Base-by-base conservation (phyloP, 805 yeast species). In the Blastobotrys chiropterorum region DNA sequence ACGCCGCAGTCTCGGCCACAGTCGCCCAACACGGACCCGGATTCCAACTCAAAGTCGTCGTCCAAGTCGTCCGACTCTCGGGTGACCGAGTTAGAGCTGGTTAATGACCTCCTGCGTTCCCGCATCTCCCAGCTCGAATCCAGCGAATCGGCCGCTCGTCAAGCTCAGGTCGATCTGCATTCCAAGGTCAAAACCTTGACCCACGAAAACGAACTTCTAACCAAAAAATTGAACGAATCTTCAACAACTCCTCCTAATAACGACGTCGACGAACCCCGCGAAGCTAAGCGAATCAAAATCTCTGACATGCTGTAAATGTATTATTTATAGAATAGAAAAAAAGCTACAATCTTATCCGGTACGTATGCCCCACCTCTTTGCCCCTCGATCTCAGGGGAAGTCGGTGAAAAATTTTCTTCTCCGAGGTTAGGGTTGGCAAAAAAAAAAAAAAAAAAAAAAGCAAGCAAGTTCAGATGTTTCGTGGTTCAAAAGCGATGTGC, bases 61-160 rank as follows among this genome's bases (percentile, higher is more conserved):
- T 47, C 50, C 48, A 17, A 53, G 54, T 13, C 40, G n/a, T 4
- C 38, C 26, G 50, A n/a, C 47, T 22, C 41, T 15, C 44, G 34
- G 21, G 30, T 90, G 22, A 80, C 85, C n/a, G 98, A 92, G 66
- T 76, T 92, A 55, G 97, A 92, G 67, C 73, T 90, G 42, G 96
- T 92, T 39, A 90, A 90, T 61, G 97, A 90, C 65, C 71, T 92
- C 39, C 47, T 44, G 20, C 20, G 38, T 4, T 43, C 47, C 19
- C 40, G 96, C 59, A 87, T 92, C 38, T 73, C 79, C 65, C 97
- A 92, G 64, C 74, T 92, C 58, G 97, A 92, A 69, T 57, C 64
- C n/a, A 58, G 70, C 11, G 76, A 72, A 51, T 51, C 62, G 6
- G 59, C 64, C 22, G 66, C 72, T 8, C 61, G 43, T 13, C 15